phyloP scores from a whole-genome alignment of 176 grass and related monocot species.

The Eragrostis nindensis region DNA sequence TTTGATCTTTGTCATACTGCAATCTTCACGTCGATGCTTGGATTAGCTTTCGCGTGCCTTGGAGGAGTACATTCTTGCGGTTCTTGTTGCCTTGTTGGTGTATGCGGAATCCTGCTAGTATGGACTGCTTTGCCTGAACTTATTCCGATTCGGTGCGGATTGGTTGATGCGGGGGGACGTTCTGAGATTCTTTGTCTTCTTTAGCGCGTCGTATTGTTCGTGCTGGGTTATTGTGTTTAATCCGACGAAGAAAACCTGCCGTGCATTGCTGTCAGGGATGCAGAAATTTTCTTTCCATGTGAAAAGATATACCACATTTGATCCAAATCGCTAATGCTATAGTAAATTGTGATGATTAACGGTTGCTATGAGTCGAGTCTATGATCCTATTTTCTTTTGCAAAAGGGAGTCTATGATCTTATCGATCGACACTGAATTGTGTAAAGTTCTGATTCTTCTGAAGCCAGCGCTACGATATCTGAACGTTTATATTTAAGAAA shows the following conservation, averaged over 20 bases:
- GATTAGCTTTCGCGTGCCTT: background rate
- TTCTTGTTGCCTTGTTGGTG: background rate
- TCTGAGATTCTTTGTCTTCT: background rate
- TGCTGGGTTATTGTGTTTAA: background rate
- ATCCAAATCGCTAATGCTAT: background rate
- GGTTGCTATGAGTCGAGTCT: background rate
- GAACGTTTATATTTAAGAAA: constrained; percentile 12
- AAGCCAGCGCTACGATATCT: background rate
- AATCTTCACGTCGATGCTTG: constrained; percentile 19
- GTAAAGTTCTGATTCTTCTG: background rate
- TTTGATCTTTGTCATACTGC: background rate
- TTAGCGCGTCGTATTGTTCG: background rate
- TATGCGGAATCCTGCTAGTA: background rate
- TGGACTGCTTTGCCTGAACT: background rate
- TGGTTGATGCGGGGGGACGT: background rate
- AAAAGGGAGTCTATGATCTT: background rate
- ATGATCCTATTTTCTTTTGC: background rate
- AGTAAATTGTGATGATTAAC: background rate
- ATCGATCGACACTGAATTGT: background rate
- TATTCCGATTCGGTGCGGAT: background rate
- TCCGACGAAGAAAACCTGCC: background rate
- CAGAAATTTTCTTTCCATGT: background rate
- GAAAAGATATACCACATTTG: background rate
- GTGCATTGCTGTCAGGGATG: background rate
- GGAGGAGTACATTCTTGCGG: background rate